Evolutionary conservation across 2,329 filamentous ascomycete genomes (phyloP).

Genomic region (Fusarium sp.): DNA sequence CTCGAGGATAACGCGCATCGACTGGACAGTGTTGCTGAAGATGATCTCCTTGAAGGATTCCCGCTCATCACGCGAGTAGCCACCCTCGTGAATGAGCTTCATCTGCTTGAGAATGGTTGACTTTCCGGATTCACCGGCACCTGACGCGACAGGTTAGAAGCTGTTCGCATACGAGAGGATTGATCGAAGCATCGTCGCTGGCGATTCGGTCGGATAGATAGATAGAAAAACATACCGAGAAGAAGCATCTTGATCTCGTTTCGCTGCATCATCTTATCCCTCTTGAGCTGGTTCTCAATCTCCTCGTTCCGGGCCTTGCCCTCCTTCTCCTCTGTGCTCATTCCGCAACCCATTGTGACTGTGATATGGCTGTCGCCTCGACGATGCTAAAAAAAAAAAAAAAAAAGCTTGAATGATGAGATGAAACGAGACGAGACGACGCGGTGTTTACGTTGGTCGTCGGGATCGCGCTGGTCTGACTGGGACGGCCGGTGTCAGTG

Average conservation of each 20-base stretch:
- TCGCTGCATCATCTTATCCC: constrained; percentile 97
- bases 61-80: constrained; percentile 91
- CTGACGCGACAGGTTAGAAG: constrained; percentile 60
- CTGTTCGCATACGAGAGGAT: not conserved
- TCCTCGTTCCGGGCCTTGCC: constrained; percentile 99
- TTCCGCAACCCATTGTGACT: constrained; percentile 97
- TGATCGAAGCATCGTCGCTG: not conserved
- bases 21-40: constrained; percentile 78
- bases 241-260: constrained; percentile 99
- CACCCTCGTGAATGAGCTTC: constrained; percentile 99
- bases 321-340: constrained; percentile 99
- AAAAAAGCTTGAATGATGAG: constrained; percentile 22
- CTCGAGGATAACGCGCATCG: constrained; percentile 77
- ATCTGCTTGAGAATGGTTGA: constrained; percentile 99
- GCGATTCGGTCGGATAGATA: not conserved
- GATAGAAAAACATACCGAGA: constrained; percentile 73
- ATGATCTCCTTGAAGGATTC: constrained; percentile 79
- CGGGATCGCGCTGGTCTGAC: constrained; percentile 26
- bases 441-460: constrained; percentile 33
- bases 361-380: constrained; percentile 44
- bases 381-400: constrained; percentile 22
- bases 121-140: constrained; percentile 95
- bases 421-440: constrained; percentile 27
- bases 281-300: constrained; percentile 99
- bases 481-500: constrained; percentile 32